Percentiles rank a stretch among this genome's conserved stretches.
Conservation (phyloP, 768 basidiomycete genomes). For the Tephrocybe sp. region DNA sequence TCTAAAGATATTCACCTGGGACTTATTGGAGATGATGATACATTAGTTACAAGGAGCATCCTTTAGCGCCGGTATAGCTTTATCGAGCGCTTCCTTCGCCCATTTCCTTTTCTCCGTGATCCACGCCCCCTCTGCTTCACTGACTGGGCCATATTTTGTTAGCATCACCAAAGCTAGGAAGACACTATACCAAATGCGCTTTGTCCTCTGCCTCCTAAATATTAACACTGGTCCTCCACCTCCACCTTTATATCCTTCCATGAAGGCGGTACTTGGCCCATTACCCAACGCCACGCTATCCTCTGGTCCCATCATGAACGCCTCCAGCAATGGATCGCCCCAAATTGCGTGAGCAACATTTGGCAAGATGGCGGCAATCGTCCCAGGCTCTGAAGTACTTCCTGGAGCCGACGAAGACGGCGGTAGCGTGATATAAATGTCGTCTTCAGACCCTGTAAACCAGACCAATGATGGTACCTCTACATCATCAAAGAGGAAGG, state of each 20-base stretch:
- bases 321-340: conserved; percentile 77
- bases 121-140: conserved; percentile 11
- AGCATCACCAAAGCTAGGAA: conserved; percentile 61
- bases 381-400: conserved; percentile 20
- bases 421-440: conserved; percentile 51
- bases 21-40: no score
- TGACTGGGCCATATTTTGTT: conserved; percentile 30
- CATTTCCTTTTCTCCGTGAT: conserved; percentile 30
- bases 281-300: conserved; percentile 19
- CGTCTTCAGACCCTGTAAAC: conserved; percentile 59
- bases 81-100: conserved; percentile 42
- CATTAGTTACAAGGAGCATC: conserved; percentile 44
- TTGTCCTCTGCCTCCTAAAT: conserved; percentile 71
- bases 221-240: conserved; percentile 50
- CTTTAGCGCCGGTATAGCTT: conserved; percentile 41
- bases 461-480: conserved; percentile 69
- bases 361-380: conserved; percentile 48
- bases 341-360: conserved; percentile 59
- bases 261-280: conserved; percentile 47
- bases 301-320: conserved; percentile 46
- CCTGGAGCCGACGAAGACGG: conserved; percentile 7
- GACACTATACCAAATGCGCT: conserved; percentile 74
- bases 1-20: no score
- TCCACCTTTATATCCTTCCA: conserved; percentile 59
- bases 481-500: conserved; percentile 76